A percentile compares a stretch with the other conserved stretches of the same genome.
These are phyloP conservation scores for Amauroascus verrucosus DNA, from an alignment of 2,329 filamentous ascomycete species.

Conservation along the genomic window DNA sequence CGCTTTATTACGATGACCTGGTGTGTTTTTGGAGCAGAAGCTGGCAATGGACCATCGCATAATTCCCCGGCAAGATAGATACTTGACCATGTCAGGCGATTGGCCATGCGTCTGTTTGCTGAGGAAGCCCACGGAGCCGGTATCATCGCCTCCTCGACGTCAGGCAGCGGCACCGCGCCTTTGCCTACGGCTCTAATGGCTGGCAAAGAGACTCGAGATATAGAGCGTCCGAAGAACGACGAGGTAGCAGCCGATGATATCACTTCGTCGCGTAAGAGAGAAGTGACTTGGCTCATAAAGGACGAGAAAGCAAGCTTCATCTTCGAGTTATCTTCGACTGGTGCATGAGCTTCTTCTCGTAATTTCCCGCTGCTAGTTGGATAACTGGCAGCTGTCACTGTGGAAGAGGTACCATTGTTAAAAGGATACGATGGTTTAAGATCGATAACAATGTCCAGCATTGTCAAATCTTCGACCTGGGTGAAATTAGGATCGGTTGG, in stretches of 20 bases:
- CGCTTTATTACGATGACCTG: conserved; percentile 74
- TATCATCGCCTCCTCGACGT: conserved; percentile 48
- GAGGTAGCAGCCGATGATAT: conserved; percentile 26
- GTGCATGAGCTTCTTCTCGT: conserved; percentile 20
- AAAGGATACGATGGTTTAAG: conserved; percentile 27
- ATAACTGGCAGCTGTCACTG: conserved; percentile 19
- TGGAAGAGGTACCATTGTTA: conserved; percentile 21
- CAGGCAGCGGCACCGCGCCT: conserved; percentile 58
- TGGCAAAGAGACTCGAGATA: conserved; percentile 35
- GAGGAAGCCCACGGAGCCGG: conserved; percentile 24
- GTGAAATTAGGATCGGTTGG: conserved; percentile 72
- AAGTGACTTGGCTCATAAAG: conserved; percentile 42
- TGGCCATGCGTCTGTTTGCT: conserved; percentile 32
- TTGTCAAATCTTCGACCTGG: conserved; percentile 59
- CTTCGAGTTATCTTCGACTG: conserved; percentile 26
- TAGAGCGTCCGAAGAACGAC: conserved; percentile 24
- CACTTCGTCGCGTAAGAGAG: conserved; percentile 38
- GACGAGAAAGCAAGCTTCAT: conserved; percentile 38
- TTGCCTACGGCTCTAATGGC: conserved; percentile 43
- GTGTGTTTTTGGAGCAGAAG: conserved; percentile 45
- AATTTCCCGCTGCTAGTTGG: conserved; percentile 18
- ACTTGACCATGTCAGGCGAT: conserved; percentile 54
- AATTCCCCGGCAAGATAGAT: conserved; percentile 66
- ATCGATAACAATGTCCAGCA: conserved; percentile 65
- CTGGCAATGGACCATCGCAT: conserved; percentile 44